A percentile compares a stretch with the other conserved stretches of the same genome.
These are phyloP conservation scores for Nidula niveotomentosa DNA, from an alignment of 1,284 basidiomycete species.

Conservation along the genomic window DNA sequence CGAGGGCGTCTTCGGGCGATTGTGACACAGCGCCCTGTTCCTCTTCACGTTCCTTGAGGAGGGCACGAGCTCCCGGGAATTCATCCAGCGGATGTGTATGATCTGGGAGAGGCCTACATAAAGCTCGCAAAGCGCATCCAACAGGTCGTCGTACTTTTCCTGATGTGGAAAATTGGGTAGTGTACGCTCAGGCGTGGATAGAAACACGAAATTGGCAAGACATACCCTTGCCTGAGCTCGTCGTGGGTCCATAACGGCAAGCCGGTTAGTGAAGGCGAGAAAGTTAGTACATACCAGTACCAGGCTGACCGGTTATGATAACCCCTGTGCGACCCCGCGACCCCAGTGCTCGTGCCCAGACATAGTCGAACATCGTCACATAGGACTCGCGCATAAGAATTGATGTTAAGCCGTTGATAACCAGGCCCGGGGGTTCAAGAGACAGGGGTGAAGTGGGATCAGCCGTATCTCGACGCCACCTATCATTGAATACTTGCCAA, in stretches of 20 bases:
- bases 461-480: constrained; percentile 2
- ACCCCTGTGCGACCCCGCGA: neutral
- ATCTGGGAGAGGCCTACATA: too few species aligned
- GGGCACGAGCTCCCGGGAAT: constrained; percentile 1
- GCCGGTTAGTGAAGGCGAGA: neutral
- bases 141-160: neutral
- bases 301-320: constrained; percentile 8
- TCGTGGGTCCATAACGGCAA: constrained; percentile 9
- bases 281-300: constrained; percentile 5
- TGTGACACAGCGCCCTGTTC: neutral
- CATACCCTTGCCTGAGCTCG: constrained; percentile 9
- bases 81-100: too few species aligned
- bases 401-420: neutral
- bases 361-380: neutral
- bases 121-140: neutral
- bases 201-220: constrained; percentile 1
- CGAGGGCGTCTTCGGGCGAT: constrained; percentile 4
- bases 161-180: constrained; percentile 1
- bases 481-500: constrained; percentile 3
- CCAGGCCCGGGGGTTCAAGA: neutral
- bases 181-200: neutral
- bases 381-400: neutral
- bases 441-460: neutral
- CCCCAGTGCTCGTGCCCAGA: constrained; percentile 1
- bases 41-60: constrained; percentile 3